These are phyloP conservation scores for Candida incommunis DNA, from an alignment of 805 yeast species.

Conservation along the genomic window DNA sequence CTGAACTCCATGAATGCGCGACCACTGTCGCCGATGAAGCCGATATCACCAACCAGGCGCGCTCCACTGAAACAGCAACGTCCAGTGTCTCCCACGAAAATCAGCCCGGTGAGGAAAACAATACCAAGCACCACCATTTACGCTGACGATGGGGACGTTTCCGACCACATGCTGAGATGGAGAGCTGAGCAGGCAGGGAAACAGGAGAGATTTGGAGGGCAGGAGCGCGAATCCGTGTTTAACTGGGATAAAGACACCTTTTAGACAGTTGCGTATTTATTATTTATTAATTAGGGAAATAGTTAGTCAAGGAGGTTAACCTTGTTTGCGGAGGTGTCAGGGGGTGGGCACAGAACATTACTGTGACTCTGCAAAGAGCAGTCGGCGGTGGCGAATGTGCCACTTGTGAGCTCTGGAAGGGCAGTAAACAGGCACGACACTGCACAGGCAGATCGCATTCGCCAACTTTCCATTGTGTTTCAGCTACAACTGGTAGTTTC, in stretches of 20 bases:
- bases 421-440: too few species aligned
- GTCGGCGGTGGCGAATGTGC: too few species aligned
- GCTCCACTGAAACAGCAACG: not conserved
- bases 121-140: not conserved
- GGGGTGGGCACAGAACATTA: too few species aligned
- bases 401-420: too few species aligned
- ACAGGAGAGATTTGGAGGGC: too few species aligned
- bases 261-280: conserved; percentile 3
- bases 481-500: too few species aligned
- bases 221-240: conserved; percentile 11
- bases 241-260: conserved; percentile 17
- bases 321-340: too few species aligned
- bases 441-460: too few species aligned
- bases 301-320: not conserved
- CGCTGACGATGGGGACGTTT: not conserved
- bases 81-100: not conserved
- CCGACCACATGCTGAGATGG: conserved; percentile 1
- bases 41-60: not conserved
- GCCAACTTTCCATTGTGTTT: too few species aligned
- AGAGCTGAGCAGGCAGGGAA: not conserved
- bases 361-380: too few species aligned
- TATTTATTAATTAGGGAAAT: not conserved
- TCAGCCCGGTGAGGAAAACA: too few species aligned
- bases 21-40: not conserved
- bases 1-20: not conserved